Base-by-base conservation (phyloP, 1,139 yeast genomes). In the Yamadazyma oceani region DNA sequence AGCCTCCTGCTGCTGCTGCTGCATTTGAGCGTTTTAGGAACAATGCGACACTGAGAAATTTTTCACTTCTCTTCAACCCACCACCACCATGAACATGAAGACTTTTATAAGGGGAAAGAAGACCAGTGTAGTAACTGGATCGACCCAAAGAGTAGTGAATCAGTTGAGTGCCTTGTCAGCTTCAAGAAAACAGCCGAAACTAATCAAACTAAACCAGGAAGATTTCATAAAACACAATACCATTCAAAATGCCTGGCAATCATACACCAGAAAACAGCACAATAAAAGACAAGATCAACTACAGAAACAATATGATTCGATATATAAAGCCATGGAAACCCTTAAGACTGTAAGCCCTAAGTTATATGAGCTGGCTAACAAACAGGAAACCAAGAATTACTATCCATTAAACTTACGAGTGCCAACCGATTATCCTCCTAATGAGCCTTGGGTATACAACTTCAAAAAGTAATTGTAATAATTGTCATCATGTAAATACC, bases 401-500 rank as follows among this genome's bases (percentile, higher is more conserved):
- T 85, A 82, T 57, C 92, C 94, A 7, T 59, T 83, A 53, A 96
- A 90, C 53, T 61, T 88, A 66, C 78, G 95, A 56, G 79, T 86
- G 4, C 97, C 98, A 24, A 85, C 96, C 1, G 95, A 89, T 40
- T 87, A 71, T 45, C 98, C 98, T n/a, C 85, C 97, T 28, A 80
- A 78, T 53, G 74, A 77, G 45, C 73, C 87, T 21, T 90, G 97
- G 97, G 79, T 82, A 41, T 77, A 79, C 54, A 80, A 82, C 49
- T 86, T 68, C 53, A 35, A 50, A 40, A 50, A 50, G 42, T 36
- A 37, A 33, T 19, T 28, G 31, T 6, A 10, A 5, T 10, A 11
- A n/a, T n/a, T 11, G 13, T 24, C n/a, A 24, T 24, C 26, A 5
- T 24, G n/a, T 24, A 24, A 24, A 10, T 24, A 24, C n/a, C 17